These are phyloP conservation scores for Kazachstania sp. DNA, from an alignment of 1,139 yeast genomes.

Conservation along the genomic window DNA sequence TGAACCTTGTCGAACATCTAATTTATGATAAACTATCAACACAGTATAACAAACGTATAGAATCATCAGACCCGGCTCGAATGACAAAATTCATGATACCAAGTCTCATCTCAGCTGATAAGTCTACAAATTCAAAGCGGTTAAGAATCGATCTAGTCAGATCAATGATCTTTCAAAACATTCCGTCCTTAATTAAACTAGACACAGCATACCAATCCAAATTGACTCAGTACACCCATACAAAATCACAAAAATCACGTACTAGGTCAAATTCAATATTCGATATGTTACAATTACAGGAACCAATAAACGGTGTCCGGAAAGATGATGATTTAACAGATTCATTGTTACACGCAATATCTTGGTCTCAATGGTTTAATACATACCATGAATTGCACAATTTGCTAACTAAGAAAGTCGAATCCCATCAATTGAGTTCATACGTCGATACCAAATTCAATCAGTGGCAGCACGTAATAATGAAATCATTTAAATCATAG, in stretches of 20 bases:
- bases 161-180: background rate
- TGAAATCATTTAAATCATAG: background rate
- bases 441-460: background rate
- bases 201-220: background rate
- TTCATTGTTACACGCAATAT: constrained; percentile 48
- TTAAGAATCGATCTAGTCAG: constrained; percentile 2
- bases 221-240: constrained; percentile 8
- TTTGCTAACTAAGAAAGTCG: no score
- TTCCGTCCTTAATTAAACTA: background rate
- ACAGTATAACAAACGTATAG: constrained; percentile 13
- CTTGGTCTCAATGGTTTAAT: constrained; percentile 41
- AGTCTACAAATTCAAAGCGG: constrained; percentile 3
- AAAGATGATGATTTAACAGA: constrained; percentile 59
- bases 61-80: constrained; percentile 34
- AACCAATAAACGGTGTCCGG: constrained; percentile 21
- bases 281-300: constrained; percentile 11
- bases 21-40: constrained; percentile 32
- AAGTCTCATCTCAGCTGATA: background rate
- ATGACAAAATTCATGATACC: constrained; percentile 37
- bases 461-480: background rate
- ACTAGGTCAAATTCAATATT: constrained; percentile 8
- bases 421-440: background rate
- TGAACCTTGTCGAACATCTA: constrained; percentile 47
- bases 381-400: constrained; percentile 9
- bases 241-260: constrained; percentile 22